phyloP scores from a whole-genome alignment of 352 stramenopile species.

The Phytophthora kernoviae region DNA sequence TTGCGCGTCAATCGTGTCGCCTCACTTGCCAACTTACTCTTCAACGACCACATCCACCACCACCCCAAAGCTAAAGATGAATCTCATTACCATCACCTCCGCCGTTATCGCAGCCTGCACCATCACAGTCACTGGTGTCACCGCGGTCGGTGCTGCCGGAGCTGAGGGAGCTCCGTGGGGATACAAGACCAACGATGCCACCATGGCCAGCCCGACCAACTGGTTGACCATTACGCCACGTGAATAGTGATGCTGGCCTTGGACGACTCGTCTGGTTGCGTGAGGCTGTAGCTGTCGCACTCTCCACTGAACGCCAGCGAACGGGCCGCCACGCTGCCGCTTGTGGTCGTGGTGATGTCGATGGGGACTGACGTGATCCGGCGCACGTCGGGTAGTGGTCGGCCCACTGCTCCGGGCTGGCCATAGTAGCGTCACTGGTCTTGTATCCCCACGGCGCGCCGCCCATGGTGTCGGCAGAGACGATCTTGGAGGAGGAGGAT shows the following conservation, averaged over 20 bases:
- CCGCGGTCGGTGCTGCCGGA: constrained; percentile 1
- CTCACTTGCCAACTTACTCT: constrained; percentile 15
- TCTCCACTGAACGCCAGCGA: constrained; percentile 25
- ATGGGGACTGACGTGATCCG: constrained; percentile 34
- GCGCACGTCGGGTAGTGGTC: constrained; percentile 31
- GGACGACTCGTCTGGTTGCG: constrained; percentile 23
- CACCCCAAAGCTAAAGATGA: constrained; percentile 3
- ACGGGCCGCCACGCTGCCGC: constrained; percentile 4
- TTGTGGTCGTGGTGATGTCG: constrained; percentile 15
- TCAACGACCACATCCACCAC: neutral
- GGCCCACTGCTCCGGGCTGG: constrained; percentile 19
- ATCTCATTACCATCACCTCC: constrained; percentile 6
- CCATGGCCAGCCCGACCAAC: constrained; percentile 18
- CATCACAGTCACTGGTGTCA: neutral
- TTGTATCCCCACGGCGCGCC: constrained; percentile 27
- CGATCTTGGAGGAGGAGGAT: constrained; percentile 4
- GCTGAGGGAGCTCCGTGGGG: constrained; percentile 20
- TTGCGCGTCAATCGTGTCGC: no score
- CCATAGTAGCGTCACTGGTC: constrained; percentile 15
- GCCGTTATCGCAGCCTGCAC: constrained; percentile 7
- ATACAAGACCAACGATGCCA: constrained; percentile 21
- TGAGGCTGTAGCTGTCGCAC: constrained; percentile 25
- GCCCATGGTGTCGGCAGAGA: constrained; percentile 9
- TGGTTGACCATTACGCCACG: constrained; percentile 14
- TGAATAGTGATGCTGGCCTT: no score